Base-by-base conservation (phyloP, 768 basidiomycete genomes). In the Lyophyllum semitale region DNA sequence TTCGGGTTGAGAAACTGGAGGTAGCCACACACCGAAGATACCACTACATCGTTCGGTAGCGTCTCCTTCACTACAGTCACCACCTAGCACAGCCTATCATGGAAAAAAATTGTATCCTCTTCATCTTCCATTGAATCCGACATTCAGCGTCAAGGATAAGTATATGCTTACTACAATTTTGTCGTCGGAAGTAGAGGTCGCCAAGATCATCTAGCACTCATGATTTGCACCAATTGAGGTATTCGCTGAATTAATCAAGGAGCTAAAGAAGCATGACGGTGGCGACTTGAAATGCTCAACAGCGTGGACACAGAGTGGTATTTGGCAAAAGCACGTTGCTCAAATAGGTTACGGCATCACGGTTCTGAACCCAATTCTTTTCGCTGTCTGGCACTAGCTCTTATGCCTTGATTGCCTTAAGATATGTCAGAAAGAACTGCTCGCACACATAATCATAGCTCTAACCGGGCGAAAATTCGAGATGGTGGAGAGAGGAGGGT, bases 401-500 rank as follows among this genome's bases (percentile, higher is more conserved):
- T 18, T 38, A 18, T 15, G 6, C 22, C 42, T 11, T 43, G 20
- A 43, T 4, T 2, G n/a, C 17, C 23, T 43, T 38, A 22, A 33
- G 27, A 18, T 38, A 86, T 84, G 83, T 67, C 82, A 1, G 73
- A 77, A 30, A 79, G 76, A 51, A 66, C 71, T 17, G 88, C 79
- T 26, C 79, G 78, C 27, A 73, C 75, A 0, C 79, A 88, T 57
- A 79, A 73, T 6, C 81, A 87, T 57, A 68, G 70, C 12, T 89
- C 90, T 0, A 89, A 88, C 62, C 84, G 90, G 38, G 82, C 81
- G 26, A 84, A 76, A 59, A 66, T 71, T 20, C 73, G 74, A 49
- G 71, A 74, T 30, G 59, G 49, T 17, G 68, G 67, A 41, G 88
- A 91, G 22, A 81, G 77, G 43, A 92, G 85, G 63, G 71, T 75